Percentiles rank a stretch among this genome's conserved stretches.
Evolutionary conservation across 805 yeast genomes (phyloP).

Genomic region (Brettanomyces naardenensis): DNA sequence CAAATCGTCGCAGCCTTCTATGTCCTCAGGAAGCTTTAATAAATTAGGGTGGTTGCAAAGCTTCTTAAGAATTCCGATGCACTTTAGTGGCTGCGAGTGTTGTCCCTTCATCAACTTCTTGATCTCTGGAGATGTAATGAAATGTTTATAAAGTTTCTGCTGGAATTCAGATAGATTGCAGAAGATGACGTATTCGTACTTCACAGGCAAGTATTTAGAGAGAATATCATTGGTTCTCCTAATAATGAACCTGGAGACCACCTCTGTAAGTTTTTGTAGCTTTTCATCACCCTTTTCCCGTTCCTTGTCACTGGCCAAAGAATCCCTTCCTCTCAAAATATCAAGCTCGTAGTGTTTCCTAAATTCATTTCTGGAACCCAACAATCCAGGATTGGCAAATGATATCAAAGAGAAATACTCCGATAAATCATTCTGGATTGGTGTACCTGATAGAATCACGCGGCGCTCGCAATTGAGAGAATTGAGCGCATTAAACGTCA

Average conservation of each 20-base stretch:
- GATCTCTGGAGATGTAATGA: conserved; percentile 73
- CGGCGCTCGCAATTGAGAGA: conserved; percentile 80
- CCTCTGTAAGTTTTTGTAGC: conserved; percentile 56
- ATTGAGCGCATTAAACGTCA: conserved; percentile 81
- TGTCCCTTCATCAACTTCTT: conserved; percentile 54
- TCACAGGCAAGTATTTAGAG: conserved; percentile 89
- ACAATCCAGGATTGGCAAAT: conserved; percentile 89
- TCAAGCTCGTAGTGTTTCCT: conserved; percentile 75
- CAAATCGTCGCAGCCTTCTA: conserved; percentile 57
- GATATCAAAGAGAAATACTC: conserved; percentile 87
- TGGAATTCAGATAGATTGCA: conserved; percentile 80
- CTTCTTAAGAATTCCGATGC: conserved; percentile 83
- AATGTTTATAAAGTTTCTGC: conserved; percentile 57
- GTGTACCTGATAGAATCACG: conserved; percentile 92
- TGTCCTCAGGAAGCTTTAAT: conserved; percentile 64
- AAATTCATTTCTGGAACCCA: conserved; percentile 81
- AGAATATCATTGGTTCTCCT: conserved; percentile 92
- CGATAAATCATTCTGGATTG: conserved; percentile 90
- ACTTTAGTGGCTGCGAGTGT: conserved; percentile 80
- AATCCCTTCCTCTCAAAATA: conserved; percentile 82
- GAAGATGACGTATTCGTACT: conserved; percentile 95
- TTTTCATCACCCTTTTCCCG: conserved; percentile 60
- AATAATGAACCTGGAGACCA: conserved; percentile 86
- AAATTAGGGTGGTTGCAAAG: conserved; percentile 92
- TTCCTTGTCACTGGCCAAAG: conserved; percentile 79